Conservation (phyloP, 1,284 basidiomycete species). For the Rhodofomes roseus region DNA sequence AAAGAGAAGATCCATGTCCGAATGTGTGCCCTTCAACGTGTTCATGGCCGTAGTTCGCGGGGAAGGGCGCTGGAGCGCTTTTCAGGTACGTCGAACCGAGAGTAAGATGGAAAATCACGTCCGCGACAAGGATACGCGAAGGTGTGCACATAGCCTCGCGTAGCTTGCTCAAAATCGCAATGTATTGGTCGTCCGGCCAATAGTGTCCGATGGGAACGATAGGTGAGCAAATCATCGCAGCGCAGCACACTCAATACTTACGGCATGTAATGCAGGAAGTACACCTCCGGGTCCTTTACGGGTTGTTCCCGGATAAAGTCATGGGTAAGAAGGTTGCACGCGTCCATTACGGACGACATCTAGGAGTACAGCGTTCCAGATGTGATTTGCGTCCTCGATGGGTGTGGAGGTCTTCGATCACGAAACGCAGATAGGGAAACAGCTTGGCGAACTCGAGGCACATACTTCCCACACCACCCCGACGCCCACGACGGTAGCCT, state of each 20-base stretch:
- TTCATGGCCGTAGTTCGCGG: slow-evolving; percentile 10
- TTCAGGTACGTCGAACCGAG: slow-evolving; percentile 5
- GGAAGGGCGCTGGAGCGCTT: slow-evolving; percentile 9
- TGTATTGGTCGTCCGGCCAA: slow-evolving; percentile 11
- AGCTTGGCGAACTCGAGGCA: slow-evolving; percentile 9
- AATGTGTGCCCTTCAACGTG: background rate
- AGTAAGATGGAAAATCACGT: slow-evolving; percentile 7
- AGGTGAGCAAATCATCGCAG: background rate
- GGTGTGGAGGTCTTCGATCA: slow-evolving; percentile 18
- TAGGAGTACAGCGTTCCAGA: slow-evolving; percentile 8
- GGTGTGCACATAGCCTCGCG: slow-evolving; percentile 3
- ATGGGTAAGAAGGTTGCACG: slow-evolving; percentile 15
- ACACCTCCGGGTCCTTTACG: slow-evolving; percentile 23
- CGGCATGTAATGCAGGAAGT: slow-evolving; percentile 24
- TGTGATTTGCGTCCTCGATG: slow-evolving; percentile 8
- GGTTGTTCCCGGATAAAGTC: slow-evolving; percentile 32
- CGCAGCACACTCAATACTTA: slow-evolving; percentile 8
- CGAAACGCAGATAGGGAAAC: slow-evolving; percentile 15
- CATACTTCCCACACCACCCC: slow-evolving; percentile 18
- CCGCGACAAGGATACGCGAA: slow-evolving; percentile 9
- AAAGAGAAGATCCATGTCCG: slow-evolving; percentile 12
- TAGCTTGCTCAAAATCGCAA: slow-evolving; percentile 8
- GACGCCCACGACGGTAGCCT: slow-evolving; percentile 14
- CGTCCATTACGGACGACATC: slow-evolving; percentile 6
- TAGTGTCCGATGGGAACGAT: background rate